These are phyloP conservation scores for Diplodia seriata DNA, from an alignment of 2,329 filamentous ascomycete genomes.

Conservation along the genomic window DNA sequence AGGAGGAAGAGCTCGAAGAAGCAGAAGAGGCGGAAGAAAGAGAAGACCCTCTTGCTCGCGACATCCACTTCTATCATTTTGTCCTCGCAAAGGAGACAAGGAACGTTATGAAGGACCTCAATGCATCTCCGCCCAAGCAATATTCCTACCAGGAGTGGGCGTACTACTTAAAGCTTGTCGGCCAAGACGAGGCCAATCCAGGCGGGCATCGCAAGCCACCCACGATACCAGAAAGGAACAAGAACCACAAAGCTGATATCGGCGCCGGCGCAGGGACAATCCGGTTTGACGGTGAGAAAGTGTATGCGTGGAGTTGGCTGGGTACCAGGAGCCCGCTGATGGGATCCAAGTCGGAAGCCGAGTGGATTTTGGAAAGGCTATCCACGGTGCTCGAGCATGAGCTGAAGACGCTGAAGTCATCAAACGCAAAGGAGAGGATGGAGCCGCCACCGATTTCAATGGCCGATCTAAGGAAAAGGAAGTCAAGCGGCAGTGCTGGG, in stretches of 20 bases:
- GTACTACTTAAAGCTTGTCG: conserved; percentile 48
- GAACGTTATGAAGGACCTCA: conserved; percentile 52
- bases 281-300: conserved; percentile 36
- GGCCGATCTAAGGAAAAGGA: conserved; percentile 36
- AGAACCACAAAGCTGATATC: not conserved
- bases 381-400: conserved; percentile 60
- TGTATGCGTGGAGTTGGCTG: conserved; percentile 79
- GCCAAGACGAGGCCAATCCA: conserved; percentile 50
- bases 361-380: conserved; percentile 75
- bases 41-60: conserved; percentile 54
- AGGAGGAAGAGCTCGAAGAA: conserved; percentile 48
- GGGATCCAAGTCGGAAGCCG: conserved; percentile 70
- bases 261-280: conserved; percentile 35
- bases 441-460: conserved; percentile 46
- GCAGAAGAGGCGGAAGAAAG: conserved; percentile 51
- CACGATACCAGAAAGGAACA: conserved; percentile 35
- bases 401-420: conserved; percentile 43
- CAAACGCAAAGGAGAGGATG: conserved; percentile 34
- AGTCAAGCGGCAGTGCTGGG: not conserved
- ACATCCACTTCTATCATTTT: conserved; percentile 60
- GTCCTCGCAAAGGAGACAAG: conserved; percentile 55
- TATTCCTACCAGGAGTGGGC: conserved; percentile 51
- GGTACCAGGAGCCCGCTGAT: conserved; percentile 73
- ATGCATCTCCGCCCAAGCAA: conserved; percentile 48
- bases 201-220: conserved; percentile 46